These are phyloP conservation scores for Cercospora citrullina DNA, from an alignment of 2,329 filamentous ascomycete genomes.

Conservation along the genomic window DNA sequence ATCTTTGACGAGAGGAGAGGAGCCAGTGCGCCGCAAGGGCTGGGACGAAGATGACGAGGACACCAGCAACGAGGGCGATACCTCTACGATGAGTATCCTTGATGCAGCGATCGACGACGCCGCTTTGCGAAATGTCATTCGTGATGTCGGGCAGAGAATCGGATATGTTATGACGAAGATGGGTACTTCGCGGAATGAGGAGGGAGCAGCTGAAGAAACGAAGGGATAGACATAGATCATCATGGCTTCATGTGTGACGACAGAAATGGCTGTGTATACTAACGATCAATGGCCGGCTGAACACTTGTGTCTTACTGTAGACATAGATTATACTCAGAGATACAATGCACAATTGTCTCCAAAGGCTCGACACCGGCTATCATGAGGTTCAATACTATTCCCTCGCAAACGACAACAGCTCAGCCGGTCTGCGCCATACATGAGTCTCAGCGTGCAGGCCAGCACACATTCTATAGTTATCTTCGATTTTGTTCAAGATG, in stretches of 20 bases:
- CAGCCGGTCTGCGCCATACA: background rate
- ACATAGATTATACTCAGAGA: background rate
- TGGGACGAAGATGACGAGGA: constrained; percentile 2
- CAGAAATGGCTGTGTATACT: background rate
- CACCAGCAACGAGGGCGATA: constrained; percentile 33
- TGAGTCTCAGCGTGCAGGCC: background rate
- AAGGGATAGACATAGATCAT: background rate
- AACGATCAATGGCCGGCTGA: background rate
- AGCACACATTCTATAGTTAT: background rate
- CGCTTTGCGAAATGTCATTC: constrained; percentile 51
- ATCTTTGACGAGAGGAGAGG: constrained; percentile 22
- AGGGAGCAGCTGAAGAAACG: background rate
- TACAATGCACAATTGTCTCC: background rate
- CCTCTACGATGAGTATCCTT: constrained; percentile 34
- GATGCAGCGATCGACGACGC: constrained; percentile 51
- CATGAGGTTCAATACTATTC: background rate
- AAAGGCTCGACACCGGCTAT: background rate
- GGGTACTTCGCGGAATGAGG: constrained; percentile 18
- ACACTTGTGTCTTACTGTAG: background rate
- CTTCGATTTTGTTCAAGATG: no score
- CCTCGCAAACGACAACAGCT: background rate
- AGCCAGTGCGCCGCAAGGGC: background rate
- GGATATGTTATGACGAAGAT: constrained; percentile 54
- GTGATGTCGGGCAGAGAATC: constrained; percentile 48
- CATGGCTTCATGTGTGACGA: background rate